Conservation (phyloP, 2,329 filamentous ascomycete species). For the Ambrosiella cleistominuta region DNA sequence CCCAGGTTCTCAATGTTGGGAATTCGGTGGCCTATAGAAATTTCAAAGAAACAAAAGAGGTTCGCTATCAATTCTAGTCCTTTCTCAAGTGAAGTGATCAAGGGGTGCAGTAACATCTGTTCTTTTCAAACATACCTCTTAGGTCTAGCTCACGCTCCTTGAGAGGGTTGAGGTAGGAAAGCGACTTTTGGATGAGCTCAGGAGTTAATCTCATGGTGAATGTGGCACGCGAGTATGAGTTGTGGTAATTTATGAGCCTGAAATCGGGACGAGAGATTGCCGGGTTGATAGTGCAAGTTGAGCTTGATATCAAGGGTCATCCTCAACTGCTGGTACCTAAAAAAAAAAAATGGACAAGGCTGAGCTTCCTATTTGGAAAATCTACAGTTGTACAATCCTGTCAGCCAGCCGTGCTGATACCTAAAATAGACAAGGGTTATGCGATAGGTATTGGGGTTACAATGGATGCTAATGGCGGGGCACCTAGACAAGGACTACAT, state of each 20-base stretch:
- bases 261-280: too few species aligned
- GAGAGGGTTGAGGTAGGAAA: constrained; percentile 96
- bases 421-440: not conserved
- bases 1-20: constrained; percentile 94
- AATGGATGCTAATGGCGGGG: constrained; percentile 1
- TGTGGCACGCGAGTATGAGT: not conserved
- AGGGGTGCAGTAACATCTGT: constrained; percentile 83
- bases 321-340: not conserved
- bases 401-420: constrained; percentile 1
- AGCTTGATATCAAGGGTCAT: not conserved
- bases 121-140: constrained; percentile 93
- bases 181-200: constrained; percentile 83
- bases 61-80: constrained; percentile 70
- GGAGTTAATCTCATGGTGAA: constrained; percentile 76
- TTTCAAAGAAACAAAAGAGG: constrained; percentile 17
- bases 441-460: not conserved
- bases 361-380: constrained; percentile 8
- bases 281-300: not conserved
- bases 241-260: not conserved
- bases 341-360: constrained; percentile 6
- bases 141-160: constrained; percentile 98
- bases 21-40: constrained; percentile 82
- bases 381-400: not conserved
- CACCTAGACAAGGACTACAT: not conserved
- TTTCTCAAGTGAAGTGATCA: constrained; percentile 23